Evolutionary conservation across 768 basidiomycete genomes (phyloP).

Genomic region (Pleurotus ostreatus): DNA sequence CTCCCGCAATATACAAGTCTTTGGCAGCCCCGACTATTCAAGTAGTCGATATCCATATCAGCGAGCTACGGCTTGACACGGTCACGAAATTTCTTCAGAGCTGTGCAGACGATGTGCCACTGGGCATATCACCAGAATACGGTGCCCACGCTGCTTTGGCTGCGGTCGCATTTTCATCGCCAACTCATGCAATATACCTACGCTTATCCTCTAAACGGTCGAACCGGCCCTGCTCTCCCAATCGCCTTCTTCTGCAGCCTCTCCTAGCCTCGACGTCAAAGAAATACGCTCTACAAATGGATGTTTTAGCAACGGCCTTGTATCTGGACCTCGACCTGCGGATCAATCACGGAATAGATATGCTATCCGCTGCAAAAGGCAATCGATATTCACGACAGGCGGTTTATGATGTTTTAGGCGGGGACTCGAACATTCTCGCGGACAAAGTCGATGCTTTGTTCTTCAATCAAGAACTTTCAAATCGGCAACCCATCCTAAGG

Average conservation of each 20-base stretch:
- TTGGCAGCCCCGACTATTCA: background rate
- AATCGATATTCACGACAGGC: constrained; percentile 29
- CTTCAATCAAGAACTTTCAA: constrained; percentile 18
- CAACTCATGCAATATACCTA: background rate
- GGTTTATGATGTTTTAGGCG: constrained; percentile 34
- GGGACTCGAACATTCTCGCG: constrained; percentile 23
- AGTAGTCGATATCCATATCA: background rate
- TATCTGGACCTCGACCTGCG: constrained; percentile 32
- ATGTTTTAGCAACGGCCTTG: constrained; percentile 36
- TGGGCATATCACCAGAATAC: background rate
- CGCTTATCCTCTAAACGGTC: background rate
- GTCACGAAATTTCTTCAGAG: background rate
- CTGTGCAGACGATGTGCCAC: background rate
- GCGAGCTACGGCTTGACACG: background rate
- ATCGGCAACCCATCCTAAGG: constrained; percentile 27
- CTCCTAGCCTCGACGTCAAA: background rate
- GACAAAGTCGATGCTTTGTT: constrained; percentile 25
- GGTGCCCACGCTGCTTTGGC: background rate
- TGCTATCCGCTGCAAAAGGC: constrained; percentile 27
- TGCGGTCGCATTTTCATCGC: background rate
- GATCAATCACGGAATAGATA: constrained; percentile 33
- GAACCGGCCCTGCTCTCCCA: background rate
- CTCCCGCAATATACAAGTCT: background rate
- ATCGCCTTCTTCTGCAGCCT: background rate
- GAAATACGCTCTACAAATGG: constrained; percentile 45